Conservation (phyloP, 805 yeast species). For the Hanseniaspora meyeri region DNA sequence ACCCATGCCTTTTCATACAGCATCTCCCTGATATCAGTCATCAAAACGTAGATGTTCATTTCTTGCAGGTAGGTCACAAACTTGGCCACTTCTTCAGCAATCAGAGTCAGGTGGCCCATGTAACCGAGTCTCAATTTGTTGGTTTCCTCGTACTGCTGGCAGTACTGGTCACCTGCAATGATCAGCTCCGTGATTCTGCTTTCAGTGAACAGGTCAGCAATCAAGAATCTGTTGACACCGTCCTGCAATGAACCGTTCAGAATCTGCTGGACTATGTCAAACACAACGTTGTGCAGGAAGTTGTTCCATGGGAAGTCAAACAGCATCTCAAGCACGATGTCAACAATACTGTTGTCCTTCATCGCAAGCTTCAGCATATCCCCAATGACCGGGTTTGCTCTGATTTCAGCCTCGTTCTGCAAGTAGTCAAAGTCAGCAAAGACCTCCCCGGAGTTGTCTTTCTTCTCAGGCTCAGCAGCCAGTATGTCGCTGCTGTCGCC, state of each 20-base stretch:
- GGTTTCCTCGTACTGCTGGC: constrained; percentile 47
- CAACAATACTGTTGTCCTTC: constrained; percentile 49
- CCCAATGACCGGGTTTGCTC: constrained; percentile 52
- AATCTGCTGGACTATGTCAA: constrained; percentile 71
- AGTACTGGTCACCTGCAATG: constrained; percentile 50
- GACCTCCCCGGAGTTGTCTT: background rate
- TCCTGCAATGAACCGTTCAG: constrained; percentile 61
- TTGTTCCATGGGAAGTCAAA: constrained; percentile 72
- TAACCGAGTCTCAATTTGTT: constrained; percentile 73
- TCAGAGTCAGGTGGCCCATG: constrained; percentile 88
- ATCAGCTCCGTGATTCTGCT: constrained; percentile 50
- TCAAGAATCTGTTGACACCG: constrained; percentile 58
- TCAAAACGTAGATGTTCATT: constrained; percentile 23
- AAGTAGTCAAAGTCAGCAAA: constrained; percentile 11
- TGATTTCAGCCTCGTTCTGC: constrained; percentile 29
- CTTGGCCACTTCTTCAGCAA: constrained; percentile 93
- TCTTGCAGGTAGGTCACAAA: constrained; percentile 41
- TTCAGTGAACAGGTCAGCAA: constrained; percentile 49
- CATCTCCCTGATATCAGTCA: constrained; percentile 20
- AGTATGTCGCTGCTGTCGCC: constrained; percentile 10
- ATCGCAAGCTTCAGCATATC: constrained; percentile 59
- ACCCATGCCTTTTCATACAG: constrained; percentile 44
- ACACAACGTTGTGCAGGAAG: constrained; percentile 73
- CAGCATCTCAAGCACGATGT: constrained; percentile 53
- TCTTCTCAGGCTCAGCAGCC: constrained; percentile 9